Conservation (phyloP, 192 early-diverging fungal species). For the Mortierella alpina region DNA sequence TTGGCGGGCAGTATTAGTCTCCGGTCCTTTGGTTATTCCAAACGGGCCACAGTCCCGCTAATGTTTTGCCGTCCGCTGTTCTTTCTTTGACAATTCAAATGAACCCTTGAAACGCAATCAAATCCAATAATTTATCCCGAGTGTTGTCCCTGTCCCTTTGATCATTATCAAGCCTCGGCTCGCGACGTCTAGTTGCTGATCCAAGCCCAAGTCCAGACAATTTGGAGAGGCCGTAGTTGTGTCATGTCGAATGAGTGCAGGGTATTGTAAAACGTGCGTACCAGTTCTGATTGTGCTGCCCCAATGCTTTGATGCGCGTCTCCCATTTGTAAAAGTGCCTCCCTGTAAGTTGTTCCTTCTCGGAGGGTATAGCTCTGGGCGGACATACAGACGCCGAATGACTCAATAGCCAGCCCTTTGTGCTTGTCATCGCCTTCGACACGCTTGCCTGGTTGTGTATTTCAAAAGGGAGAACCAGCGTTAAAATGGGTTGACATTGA, state of each 20-base stretch:
- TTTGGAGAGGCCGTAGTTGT: no score
- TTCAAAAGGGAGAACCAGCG: neutral
- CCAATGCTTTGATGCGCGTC: conserved; percentile 53
- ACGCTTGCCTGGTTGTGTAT: conserved; percentile 29
- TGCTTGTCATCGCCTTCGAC: conserved; percentile 52
- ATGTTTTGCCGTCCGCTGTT: no score
- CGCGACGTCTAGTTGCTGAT: no score
- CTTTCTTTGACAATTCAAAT: no score
- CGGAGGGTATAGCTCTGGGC: conserved; percentile 49
- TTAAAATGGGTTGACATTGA: neutral
- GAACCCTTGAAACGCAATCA: no score
- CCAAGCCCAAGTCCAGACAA: no score
- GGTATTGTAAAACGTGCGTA: neutral
- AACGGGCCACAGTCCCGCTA: neutral
- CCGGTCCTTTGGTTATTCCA: neutral
- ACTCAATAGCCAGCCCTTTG: conserved; percentile 49
- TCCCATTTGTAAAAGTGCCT: conserved; percentile 42
- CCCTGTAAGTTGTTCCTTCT: conserved; percentile 36
- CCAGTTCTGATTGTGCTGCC: conserved; percentile 36
- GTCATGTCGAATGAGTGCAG: no score
- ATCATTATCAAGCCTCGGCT: no score
- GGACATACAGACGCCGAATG: conserved; percentile 42
- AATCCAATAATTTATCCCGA: no score
- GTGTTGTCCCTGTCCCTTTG: no score
- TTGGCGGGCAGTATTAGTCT: no score